Percentiles rank a stretch among this genome's conserved stretches.
phyloP scores from a whole-genome alignment of 129 eudicot species.

The Lonicera japonica region DNA sequence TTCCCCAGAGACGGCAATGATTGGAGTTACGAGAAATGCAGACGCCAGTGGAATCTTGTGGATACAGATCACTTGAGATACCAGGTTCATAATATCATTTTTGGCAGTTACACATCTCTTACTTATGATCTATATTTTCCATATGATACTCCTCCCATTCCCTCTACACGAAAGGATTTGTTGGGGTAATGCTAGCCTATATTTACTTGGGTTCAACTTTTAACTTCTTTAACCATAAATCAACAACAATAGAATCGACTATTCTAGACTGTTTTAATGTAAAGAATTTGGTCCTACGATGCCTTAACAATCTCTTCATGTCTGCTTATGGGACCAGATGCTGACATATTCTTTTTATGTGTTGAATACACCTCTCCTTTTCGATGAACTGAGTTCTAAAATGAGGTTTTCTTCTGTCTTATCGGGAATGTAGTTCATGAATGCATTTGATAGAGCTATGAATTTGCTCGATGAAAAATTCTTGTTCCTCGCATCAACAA shows the following conservation, averaged over 20 bases:
- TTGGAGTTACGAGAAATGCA: constrained; percentile 84
- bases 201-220: no score
- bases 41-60: constrained; percentile 96
- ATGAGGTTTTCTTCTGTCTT: constrained; percentile 5
- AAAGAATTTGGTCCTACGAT: no score
- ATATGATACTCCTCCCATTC: no score
- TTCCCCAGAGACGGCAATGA: constrained; percentile 90
- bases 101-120: neutral
- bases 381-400: constrained; percentile 8
- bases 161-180: neutral
- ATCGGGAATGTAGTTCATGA: constrained; percentile 69
- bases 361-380: neutral
- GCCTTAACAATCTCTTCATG: no score
- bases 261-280: no score
- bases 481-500: constrained; percentile 71
- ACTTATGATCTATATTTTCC: neutral
- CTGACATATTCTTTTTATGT: no score
- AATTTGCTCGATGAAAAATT: constrained; percentile 74
- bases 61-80: constrained; percentile 89
- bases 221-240: no score
- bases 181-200: neutral
- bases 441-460: constrained; percentile 86
- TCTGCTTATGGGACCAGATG: no score
- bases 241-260: no score
- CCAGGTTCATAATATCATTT: constrained; percentile 43